Evolutionary conservation across 2,329 filamentous ascomycete genomes (phyloP), one percentile per base, ranked within the genome.

Genomic region (Stagonosporopsis rhizophila): DNA sequence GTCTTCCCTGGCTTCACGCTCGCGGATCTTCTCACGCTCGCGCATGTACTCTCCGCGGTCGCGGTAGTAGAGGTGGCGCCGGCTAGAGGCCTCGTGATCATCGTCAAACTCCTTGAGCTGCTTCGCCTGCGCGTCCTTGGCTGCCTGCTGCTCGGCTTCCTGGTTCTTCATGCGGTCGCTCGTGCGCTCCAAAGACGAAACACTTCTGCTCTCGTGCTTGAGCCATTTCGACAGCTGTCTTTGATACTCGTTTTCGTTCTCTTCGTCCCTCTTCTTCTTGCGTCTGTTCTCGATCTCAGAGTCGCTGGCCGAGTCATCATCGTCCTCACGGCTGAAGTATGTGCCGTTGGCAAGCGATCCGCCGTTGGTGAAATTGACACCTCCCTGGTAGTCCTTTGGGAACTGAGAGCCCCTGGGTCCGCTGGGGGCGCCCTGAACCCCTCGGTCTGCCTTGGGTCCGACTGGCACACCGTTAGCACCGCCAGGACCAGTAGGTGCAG

Each of bases 141-240:
- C 84, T 44, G 86, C 83, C 59, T 88, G 84, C 2, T 85, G 75
- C 17, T 87, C 86, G 22, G 86, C 85, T 3, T 85, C 84, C 64
- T 96, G 91, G 45, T 90, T 87, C 59, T 86, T 87, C 69, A 96
- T 91, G 11, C 92, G 88, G 25, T 89, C 89, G 66, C 86, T 88
- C 71, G 97, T 93, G 56, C 95, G 87, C 64, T 96, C 90, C 20
- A 97, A 80, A 0, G 95, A 94, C 4, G 91, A 90, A 14, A 91
- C 89, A 37, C 92, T 86, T 58, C 90, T 90, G 50, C 89, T 86
- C 75, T 99, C 95, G 40, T 93, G 87, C 72, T 96, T 96, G 23
- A 92, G 82, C 94, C 94, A 98, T 60, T 92, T 89, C 27, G 92
- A 87, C 73, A 97, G 92, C 39, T 93, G 89, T 66, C 96, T 93